A percentile compares a stretch with the other conserved stretches of the same genome.
phyloP scores from a whole-genome alignment of 2,329 filamentous ascomycete genomes.

The Paecilomyces sp. region DNA sequence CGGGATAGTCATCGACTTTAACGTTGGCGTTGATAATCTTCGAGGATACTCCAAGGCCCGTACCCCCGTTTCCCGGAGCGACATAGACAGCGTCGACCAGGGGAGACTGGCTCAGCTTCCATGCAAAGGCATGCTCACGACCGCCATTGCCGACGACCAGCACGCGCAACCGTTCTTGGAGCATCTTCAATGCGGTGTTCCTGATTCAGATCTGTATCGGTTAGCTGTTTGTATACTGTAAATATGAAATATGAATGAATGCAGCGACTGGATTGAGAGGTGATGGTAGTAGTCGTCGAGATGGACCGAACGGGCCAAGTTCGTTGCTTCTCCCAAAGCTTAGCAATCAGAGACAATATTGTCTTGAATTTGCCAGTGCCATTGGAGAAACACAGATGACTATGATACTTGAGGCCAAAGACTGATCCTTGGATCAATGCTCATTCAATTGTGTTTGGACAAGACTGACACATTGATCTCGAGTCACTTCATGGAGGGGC shows the following conservation, averaged over 20 bases:
- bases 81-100: conserved; percentile 66
- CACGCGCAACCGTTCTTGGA: conserved; percentile 53
- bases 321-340: not conserved
- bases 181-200: conserved; percentile 22
- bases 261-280: not conserved
- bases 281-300: not conserved
- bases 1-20: conserved; percentile 68
- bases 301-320: not conserved
- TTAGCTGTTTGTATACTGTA: conserved; percentile 5
- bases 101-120: conserved; percentile 82
- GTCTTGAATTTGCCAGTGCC: not conserved
- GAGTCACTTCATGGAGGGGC: conserved; percentile 2
- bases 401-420: not conserved
- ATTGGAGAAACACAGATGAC: not conserved
- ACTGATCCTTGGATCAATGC: not conserved
- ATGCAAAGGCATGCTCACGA: conserved; percentile 87
- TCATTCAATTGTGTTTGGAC: not conserved
- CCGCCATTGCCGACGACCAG: conserved; percentile 91
- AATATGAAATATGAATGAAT: not conserved
- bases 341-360: not conserved
- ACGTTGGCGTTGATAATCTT: conserved; percentile 71
- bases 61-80: conserved; percentile 79
- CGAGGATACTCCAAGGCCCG: conserved; percentile 44
- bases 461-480: not conserved
- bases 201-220: conserved; percentile 11